Base-by-base conservation (phyloP, 1,284 basidiomycete species). In the Leccinum holopus region DNA sequence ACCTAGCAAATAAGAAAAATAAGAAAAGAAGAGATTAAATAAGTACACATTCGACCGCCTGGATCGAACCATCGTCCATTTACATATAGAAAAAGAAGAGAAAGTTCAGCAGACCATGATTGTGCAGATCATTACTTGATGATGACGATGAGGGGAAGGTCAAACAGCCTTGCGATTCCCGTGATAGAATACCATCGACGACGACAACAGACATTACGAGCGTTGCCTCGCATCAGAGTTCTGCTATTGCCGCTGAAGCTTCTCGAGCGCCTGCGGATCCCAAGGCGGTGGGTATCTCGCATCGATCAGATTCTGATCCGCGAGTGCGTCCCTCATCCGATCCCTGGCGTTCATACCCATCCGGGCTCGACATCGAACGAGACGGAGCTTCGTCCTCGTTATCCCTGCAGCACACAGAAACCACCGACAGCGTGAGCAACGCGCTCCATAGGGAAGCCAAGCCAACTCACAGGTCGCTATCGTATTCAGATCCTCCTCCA, bases 401-500 rank as follows among this genome's bases (percentile, higher is more conserved):
- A 92, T 91, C 90, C 90, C 89, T 91, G 63, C 28, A 2, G 37
- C 5, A 11, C 6, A 49, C 16, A 12, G 35, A 33, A n/a, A 41
- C n/a, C 16, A 10, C 11, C 44, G 58, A 16, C 14, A 51, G 25
- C 55, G 35, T 59, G 30, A 56, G n/a, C 2, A 37, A 51, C 18
- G 32, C 6, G 35, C 5, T 25, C 14, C 5, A 32, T 10, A 6
- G 57, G 10, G 55, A 51, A 47, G 11, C 12, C 25, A 10, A 52
- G 10, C 7, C 51, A 28, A 80, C 88, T 69, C 67, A 95, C 94
- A 94, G 21, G 87, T 92, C 54, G 88, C 85, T 61, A 96, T 92
- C 3, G 90, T 92, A 30, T 82, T 81, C 39, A 87, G 83, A 73
- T 97, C 95, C 68, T 95, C 92, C 54, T 94, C 92, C 80, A 88